Percentiles rank a stretch among this genome's conserved stretches.
Evolutionary conservation across 805 yeast species (phyloP).

Genomic region (Spathaspora hagerdaliae): DNA sequence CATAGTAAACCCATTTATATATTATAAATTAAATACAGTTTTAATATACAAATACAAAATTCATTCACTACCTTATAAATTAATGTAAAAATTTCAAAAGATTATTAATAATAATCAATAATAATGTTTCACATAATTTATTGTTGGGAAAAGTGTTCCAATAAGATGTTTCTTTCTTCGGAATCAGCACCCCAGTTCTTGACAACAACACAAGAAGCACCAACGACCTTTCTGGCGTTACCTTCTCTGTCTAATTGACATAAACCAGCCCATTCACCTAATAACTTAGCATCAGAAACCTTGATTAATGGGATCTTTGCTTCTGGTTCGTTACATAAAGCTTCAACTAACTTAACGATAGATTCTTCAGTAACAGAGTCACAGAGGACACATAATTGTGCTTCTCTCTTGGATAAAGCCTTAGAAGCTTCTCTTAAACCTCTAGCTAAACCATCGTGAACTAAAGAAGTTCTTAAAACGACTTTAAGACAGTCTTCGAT

Average conservation of each 20-base stretch:
- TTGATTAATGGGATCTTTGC: constrained; percentile 96
- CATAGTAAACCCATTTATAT: constrained; percentile 1
- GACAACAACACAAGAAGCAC: constrained; percentile 99
- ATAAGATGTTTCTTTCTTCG: constrained; percentile 92
- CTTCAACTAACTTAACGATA: constrained; percentile 96
- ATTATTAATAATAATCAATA: not conserved
- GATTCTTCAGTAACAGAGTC: constrained; percentile 98
- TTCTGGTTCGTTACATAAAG: constrained; percentile 97
- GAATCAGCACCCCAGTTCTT: constrained; percentile 99
- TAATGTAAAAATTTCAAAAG: not conserved
- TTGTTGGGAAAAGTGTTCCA: constrained; percentile 93
- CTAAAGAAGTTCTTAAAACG: constrained; percentile 95
- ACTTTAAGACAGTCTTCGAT: constrained; percentile 98
- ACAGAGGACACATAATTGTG: constrained; percentile 94
- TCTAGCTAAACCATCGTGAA: constrained; percentile 99
- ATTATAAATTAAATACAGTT: not conserved
- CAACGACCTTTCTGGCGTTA: constrained; percentile 99
- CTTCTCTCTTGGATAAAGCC: constrained; percentile 97
- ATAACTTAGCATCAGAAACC: constrained; percentile 98
- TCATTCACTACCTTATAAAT: not conserved
- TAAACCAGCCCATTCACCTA: constrained; percentile 99
- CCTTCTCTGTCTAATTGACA: constrained; percentile 99
- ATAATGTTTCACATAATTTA: constrained; percentile 32
- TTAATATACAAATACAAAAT: constrained; percentile 2
- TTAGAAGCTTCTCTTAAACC: constrained; percentile 99